phyloP scores from a whole-genome alignment of 2,329 filamentous ascomycete genomes.

The Colletotrichum viniferum region DNA sequence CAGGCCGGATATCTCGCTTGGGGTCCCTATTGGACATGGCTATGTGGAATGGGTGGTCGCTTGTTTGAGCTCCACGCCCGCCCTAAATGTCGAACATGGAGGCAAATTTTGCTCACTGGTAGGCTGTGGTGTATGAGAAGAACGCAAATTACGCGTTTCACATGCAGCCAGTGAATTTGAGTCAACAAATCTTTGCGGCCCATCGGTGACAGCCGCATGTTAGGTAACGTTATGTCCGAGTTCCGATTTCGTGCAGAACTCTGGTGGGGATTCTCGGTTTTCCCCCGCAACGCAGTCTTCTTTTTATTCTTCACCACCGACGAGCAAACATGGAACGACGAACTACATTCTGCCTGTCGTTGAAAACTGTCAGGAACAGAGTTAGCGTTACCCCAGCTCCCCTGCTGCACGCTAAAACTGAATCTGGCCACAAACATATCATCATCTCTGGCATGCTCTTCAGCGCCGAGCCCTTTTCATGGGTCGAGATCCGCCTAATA shows the following conservation, averaged over 20 bases:
- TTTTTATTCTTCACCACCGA: neutral
- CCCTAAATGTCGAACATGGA: neutral
- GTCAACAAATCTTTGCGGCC: neutral
- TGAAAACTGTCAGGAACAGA: neutral
- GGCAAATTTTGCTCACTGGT: neutral
- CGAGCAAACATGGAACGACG: neutral
- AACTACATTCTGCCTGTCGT: neutral
- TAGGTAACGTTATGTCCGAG: neutral
- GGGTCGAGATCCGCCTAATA: slow-evolving; percentile 1
- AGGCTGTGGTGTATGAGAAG: neutral
- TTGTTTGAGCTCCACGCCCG: neutral
- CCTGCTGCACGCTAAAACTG: neutral
- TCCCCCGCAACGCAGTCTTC: neutral
- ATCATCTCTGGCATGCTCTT: neutral
- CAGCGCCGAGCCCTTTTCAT: neutral
- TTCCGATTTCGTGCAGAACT: neutral
- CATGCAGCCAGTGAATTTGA: neutral
- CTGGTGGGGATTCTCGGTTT: neutral
- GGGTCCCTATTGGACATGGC: neutral
- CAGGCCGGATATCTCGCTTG: neutral
- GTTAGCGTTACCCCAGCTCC: neutral
- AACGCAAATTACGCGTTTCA: neutral
- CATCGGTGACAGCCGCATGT: neutral
- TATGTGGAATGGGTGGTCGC: neutral
- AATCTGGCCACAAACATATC: neutral